Conservation (phyloP, 345 rosid species). For the Dipteronia dyeriana region DNA sequence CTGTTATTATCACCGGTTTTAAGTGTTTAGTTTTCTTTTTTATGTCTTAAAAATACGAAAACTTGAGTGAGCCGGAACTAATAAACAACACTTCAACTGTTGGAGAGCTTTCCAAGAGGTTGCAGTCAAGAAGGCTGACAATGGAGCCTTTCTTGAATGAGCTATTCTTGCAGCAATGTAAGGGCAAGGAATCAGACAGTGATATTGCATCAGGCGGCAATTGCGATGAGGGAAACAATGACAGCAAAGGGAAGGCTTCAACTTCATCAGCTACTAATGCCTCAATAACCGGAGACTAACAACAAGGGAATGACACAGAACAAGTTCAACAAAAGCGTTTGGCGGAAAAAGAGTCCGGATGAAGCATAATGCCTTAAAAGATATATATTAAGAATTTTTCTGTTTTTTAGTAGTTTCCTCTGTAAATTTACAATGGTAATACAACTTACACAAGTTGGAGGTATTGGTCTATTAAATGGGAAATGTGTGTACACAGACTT, state of each 20-base stretch:
- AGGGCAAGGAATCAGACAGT: not conserved
- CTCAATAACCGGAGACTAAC: not conserved
- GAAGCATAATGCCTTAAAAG: not conserved
- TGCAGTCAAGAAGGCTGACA: slow-evolving; percentile 24
- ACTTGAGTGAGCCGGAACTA: slow-evolving; percentile 17
- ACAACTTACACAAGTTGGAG: too few species aligned
- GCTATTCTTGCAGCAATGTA: slow-evolving; percentile 7
- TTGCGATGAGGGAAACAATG: not conserved
- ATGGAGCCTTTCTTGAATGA: slow-evolving; percentile 13
- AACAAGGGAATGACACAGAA: slow-evolving; percentile 7
- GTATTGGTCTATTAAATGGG: too few species aligned
- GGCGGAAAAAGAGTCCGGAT: not conserved
- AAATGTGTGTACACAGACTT: too few species aligned
- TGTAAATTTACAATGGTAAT: too few species aligned
- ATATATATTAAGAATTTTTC: not conserved
- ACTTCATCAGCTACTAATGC: too few species aligned
- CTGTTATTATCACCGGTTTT: too few species aligned
- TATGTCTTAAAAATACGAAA: not conserved
- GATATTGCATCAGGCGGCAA: not conserved
- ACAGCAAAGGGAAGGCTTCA: not conserved
- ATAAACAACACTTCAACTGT: slow-evolving; percentile 9
- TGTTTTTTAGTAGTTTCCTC: not conserved
- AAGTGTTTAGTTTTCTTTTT: not conserved
- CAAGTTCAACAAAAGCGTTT: slow-evolving; percentile 12
- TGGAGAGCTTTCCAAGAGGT: slow-evolving; percentile 13